phyloP scores from a whole-genome alignment of 306 rosid genomes.

The Prunus davidiana region DNA sequence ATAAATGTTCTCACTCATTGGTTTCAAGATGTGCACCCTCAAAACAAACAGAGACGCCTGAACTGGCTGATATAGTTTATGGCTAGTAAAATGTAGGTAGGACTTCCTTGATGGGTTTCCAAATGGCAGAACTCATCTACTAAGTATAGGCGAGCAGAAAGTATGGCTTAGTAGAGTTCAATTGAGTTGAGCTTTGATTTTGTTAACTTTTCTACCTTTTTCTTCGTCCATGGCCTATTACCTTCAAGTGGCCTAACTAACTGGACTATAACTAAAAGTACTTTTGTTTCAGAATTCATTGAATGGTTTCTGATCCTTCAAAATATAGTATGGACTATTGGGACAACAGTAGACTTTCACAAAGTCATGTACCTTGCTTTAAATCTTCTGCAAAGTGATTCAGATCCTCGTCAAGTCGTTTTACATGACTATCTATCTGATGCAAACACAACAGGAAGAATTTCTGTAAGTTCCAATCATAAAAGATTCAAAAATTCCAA shows the following conservation, averaged over 20 bases:
- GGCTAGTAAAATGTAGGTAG: too few relatives aligned
- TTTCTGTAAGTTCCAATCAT: constrained; percentile 20
- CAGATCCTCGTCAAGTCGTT: constrained; percentile 94
- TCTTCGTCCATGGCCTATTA: background rate
- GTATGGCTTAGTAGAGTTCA: background rate
- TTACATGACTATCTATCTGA: constrained; percentile 94
- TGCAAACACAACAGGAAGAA: constrained; percentile 31
- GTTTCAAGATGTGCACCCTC: background rate
- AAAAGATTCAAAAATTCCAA: background rate
- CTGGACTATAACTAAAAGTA: background rate
- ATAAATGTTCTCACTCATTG: background rate
- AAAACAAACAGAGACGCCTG: background rate
- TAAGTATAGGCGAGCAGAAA: background rate
- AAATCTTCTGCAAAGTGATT: constrained; percentile 88
- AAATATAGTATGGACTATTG: background rate
- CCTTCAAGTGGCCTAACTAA: background rate
- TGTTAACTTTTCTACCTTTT: background rate
- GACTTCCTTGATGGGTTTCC: too few relatives aligned
- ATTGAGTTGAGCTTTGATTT: background rate
- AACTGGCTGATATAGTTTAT: background rate
- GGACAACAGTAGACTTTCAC: background rate
- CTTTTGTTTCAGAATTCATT: background rate
- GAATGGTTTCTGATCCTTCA: background rate
- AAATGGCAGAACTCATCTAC: background rate
- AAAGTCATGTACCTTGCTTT: constrained; percentile 73